Evolutionary conservation across 768 basidiomycete species (phyloP).

Genomic region (Mrakia blollopis): DNA sequence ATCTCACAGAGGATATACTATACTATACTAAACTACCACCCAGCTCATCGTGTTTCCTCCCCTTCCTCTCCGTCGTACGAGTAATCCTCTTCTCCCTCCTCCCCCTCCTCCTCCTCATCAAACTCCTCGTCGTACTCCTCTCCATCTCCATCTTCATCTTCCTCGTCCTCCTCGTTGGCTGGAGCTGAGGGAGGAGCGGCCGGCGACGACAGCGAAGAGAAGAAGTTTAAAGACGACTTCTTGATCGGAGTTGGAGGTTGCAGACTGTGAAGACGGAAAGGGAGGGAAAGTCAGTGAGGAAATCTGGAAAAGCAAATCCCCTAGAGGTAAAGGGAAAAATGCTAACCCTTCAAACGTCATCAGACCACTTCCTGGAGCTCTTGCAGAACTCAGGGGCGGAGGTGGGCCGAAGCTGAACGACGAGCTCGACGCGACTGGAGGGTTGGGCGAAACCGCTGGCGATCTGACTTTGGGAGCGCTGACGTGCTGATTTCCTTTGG

Average conservation of each 20-base stretch:
- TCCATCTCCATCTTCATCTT: background rate
- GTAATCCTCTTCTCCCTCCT: background rate
- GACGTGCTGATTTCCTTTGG: background rate
- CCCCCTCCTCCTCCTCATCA: background rate
- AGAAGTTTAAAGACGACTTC: background rate
- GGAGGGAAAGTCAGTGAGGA: background rate
- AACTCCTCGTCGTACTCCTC: background rate
- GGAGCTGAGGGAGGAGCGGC: background rate
- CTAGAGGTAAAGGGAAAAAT: background rate
- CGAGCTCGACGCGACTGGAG: background rate
- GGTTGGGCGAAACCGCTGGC: background rate
- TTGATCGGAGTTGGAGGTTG: background rate
- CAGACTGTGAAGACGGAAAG: background rate
- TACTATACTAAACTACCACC: too few species aligned
- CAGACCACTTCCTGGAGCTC: background rate
- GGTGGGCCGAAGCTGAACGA: slow-evolving; percentile 15
- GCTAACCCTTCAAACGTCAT: slow-evolving; percentile 14
- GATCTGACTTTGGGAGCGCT: slow-evolving; percentile 11
- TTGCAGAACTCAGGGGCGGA: background rate
- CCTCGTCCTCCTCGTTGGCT: background rate
- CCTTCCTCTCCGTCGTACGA: background rate
- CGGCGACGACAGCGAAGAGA: background rate
- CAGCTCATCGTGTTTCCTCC: background rate
- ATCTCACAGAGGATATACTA: too few species aligned
- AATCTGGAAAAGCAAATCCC: too few species aligned